These are phyloP conservation scores for Apiospora hydei DNA, from an alignment of 2,329 filamentous ascomycete species.

Conservation along the genomic window DNA sequence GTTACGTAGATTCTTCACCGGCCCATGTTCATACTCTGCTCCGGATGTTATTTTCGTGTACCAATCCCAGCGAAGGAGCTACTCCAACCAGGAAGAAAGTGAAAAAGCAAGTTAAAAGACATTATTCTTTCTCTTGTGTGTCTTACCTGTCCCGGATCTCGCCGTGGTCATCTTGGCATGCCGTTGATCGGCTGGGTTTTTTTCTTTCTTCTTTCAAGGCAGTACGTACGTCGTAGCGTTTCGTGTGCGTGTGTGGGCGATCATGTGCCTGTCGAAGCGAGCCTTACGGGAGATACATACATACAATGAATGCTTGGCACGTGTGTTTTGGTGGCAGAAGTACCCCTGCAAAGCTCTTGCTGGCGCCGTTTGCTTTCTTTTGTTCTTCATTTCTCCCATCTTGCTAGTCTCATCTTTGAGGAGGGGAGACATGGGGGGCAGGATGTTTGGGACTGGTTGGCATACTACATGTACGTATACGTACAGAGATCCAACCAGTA, in stretches of 20 bases:
- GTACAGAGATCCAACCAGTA: background rate
- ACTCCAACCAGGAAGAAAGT: background rate
- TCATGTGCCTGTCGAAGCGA: background rate
- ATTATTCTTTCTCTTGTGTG: background rate
- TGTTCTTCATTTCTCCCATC: background rate
- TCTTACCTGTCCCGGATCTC: background rate
- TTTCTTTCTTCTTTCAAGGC: background rate
- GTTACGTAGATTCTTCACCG: background rate
- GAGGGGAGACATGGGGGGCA: background rate
- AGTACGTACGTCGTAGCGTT: background rate
- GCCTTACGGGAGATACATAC: background rate
- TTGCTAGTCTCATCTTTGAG: background rate
- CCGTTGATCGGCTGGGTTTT: background rate
- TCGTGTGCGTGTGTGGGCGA: background rate
- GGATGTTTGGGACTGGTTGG: background rate
- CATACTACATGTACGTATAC: background rate
- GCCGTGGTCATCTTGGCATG: background rate
- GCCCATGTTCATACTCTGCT: background rate
- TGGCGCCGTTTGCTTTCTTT: background rate
- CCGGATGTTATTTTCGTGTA: background rate
- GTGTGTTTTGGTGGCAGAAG: background rate
- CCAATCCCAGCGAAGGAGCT: background rate
- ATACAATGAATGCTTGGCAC: background rate
- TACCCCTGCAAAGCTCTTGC: conserved; percentile 2
- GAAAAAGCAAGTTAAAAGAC: background rate